Conservation (phyloP, 2,329 filamentous ascomycete genomes). For the Fusarium falciforme region DNA sequence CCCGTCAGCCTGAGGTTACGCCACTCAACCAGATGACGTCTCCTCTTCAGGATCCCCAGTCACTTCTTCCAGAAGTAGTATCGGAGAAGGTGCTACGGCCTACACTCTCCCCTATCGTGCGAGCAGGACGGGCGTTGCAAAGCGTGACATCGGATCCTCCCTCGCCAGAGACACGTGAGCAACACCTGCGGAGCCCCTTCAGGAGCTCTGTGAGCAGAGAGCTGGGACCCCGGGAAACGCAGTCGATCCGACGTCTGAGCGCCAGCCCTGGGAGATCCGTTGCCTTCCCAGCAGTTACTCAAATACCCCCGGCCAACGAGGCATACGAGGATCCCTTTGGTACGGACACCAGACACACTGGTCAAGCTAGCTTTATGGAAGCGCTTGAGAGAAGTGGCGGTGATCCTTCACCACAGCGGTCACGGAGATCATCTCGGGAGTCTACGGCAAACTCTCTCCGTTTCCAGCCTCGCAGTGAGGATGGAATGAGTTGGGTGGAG, state of each 20-base stretch:
- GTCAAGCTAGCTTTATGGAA: constrained; percentile 49
- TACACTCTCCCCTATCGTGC: constrained; percentile 67
- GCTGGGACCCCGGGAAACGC: constrained; percentile 45
- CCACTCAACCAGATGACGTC: constrained; percentile 54
- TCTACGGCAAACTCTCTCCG: constrained; percentile 50
- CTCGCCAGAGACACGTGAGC: constrained; percentile 64
- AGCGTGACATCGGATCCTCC: constrained; percentile 69
- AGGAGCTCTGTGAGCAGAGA: constrained; percentile 54
- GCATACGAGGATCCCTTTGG: constrained; percentile 47
- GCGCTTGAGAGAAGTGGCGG: constrained; percentile 45
- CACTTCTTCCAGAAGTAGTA: constrained; percentile 43
- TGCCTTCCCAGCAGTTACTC: constrained; percentile 19
- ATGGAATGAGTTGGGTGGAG: constrained; percentile 58
- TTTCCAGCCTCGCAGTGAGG: constrained; percentile 48
- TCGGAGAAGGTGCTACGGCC: constrained; percentile 53
- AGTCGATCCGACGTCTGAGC: constrained; percentile 41
- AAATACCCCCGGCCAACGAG: constrained; percentile 21
- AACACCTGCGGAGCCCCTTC: constrained; percentile 67
- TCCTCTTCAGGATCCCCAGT: constrained; percentile 49
- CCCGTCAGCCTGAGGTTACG: constrained; percentile 46
- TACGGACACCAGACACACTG: constrained; percentile 38
- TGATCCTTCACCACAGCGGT: constrained; percentile 19
- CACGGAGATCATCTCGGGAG: constrained; percentile 32
- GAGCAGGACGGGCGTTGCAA: constrained; percentile 66
- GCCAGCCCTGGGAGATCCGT: constrained; percentile 46